A percentile compares a stretch with the other conserved stretches of the same genome.
Conservation (phyloP, 2,329 filamentous ascomycete species). For the Hypocreales sp. region DNA sequence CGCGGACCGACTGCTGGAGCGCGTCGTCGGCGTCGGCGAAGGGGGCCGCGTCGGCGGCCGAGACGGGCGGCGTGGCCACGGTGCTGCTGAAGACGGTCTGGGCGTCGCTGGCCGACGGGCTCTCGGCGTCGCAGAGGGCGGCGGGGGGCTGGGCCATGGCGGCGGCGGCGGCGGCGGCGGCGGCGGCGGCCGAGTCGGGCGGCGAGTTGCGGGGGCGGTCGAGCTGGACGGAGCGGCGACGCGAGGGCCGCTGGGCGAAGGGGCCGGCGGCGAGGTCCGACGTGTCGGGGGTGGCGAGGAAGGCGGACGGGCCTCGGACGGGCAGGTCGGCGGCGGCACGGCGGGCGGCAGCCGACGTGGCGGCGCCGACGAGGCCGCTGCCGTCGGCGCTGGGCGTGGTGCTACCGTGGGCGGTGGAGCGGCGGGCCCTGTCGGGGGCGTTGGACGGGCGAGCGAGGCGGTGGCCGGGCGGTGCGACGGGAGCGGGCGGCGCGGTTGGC, state of each 20-base stretch:
- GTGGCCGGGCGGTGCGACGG: no score
- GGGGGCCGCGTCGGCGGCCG: slow-evolving; percentile 53
- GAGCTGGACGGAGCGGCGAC: slow-evolving; percentile 23
- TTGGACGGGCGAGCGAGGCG: slow-evolving; percentile 12
- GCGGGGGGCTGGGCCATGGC: no score
- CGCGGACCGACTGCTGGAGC: slow-evolving; percentile 28
- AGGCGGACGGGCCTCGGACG: slow-evolving; percentile 11
- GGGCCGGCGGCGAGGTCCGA: slow-evolving; percentile 26
- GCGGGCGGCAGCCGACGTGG: no score
- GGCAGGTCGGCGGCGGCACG: slow-evolving; percentile 11
- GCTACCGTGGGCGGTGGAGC: slow-evolving; percentile 14
- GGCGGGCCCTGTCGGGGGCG: no score
- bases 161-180: no score
- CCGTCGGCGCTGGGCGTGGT: slow-evolving; percentile 16
- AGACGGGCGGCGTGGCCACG: slow-evolving; percentile 61
- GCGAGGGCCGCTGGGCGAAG: slow-evolving; percentile 17
- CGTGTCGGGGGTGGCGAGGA: slow-evolving; percentile 43
- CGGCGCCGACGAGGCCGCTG: neutral
- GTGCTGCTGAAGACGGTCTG: slow-evolving; percentile 46
- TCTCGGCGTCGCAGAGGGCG: slow-evolving; percentile 28
- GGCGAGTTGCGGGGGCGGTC: slow-evolving; percentile 25
- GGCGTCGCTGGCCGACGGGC: slow-evolving; percentile 37
- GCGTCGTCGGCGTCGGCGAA: slow-evolving; percentile 36
- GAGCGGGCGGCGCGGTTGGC: slow-evolving; percentile 4
- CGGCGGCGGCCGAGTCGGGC: slow-evolving; percentile 27